These are phyloP conservation scores for Tuber aestivum DNA, from an alignment of 495 filamentous ascomycete genomes.

Conservation along the genomic window DNA sequence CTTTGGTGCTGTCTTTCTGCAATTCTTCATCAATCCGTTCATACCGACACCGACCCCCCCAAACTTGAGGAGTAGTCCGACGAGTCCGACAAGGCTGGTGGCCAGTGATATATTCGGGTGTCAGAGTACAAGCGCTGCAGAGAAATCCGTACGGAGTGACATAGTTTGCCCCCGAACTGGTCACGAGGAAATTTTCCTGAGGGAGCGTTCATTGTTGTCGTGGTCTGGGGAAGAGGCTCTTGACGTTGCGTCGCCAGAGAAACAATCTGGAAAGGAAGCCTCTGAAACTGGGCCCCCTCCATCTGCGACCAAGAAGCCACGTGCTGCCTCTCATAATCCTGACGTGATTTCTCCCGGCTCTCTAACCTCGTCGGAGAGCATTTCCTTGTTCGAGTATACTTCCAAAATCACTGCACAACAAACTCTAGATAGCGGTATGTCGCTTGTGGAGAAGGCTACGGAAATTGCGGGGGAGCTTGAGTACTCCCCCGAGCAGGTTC, in stretches of 20 bases:
- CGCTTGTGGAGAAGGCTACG: conserved; percentile 66
- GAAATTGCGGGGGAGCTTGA: conserved; percentile 80
- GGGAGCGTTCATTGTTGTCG: neutral
- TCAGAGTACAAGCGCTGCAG: conserved; percentile 19
- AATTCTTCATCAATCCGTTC: conserved; percentile 33
- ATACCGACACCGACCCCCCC: conserved; percentile 14
- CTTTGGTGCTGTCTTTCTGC: conserved; percentile 21
- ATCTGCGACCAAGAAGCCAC: neutral
- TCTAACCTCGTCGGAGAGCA: conserved; percentile 12
- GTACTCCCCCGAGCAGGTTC: conserved; percentile 70
- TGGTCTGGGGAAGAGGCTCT: neutral
- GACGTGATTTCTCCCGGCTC: conserved; percentile 9
- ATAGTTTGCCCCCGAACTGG: neutral
- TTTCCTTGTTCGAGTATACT: conserved; percentile 11
- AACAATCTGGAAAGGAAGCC: conserved; percentile 2
- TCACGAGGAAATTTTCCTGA: neutral
- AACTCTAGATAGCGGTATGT: conserved; percentile 45
- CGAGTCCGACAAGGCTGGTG: conserved; percentile 16
- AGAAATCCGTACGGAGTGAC: conserved; percentile 10
- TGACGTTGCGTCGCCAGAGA: neutral
- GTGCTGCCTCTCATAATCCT: conserved; percentile 3
- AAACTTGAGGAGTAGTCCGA: conserved; percentile 14
- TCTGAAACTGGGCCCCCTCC: conserved; percentile 3
- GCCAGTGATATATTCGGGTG: conserved; percentile 28
- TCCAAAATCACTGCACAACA: neutral